Percentiles rank a stretch among this genome's conserved stretches.
phyloP scores from a whole-genome alignment of 1,284 basidiomycete genomes.

The Tylopilus sp. region DNA sequence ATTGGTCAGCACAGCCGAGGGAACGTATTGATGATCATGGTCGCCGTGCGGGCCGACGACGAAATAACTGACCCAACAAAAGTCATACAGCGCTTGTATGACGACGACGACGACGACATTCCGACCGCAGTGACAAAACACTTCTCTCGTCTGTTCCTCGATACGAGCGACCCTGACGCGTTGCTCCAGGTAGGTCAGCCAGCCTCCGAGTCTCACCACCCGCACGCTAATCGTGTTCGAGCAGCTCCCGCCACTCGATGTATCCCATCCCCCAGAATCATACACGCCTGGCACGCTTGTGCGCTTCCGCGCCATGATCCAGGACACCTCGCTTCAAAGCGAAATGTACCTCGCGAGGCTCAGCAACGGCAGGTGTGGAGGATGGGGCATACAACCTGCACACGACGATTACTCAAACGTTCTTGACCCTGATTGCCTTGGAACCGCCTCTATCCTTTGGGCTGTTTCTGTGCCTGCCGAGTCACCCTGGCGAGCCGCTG shows the following conservation, averaged over 20 bases:
- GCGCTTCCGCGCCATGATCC: slow-evolving; percentile 71
- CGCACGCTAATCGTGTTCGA: slow-evolving; percentile 4
- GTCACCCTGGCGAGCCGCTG: slow-evolving; percentile 44
- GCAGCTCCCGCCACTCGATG: slow-evolving; percentile 55
- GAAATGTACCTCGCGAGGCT: slow-evolving; percentile 63
- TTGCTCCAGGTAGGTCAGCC: slow-evolving; percentile 41
- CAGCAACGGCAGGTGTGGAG: slow-evolving; percentile 47
- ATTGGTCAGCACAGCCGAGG: not conserved
- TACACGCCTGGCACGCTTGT: slow-evolving; percentile 54
- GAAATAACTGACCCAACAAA: slow-evolving; percentile 47
- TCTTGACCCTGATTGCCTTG: slow-evolving; percentile 49
- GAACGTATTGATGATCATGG: slow-evolving; percentile 37
- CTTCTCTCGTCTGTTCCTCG: slow-evolving; percentile 46
- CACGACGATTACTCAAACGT: slow-evolving; percentile 22
- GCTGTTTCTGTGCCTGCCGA: slow-evolving; percentile 67
- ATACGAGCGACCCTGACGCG: slow-evolving; percentile 32
- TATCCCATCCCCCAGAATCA: slow-evolving; percentile 43
- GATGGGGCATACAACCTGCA: slow-evolving; percentile 60
- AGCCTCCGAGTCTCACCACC: not conserved
- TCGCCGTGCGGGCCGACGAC: slow-evolving; percentile 48
- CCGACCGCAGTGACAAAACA: slow-evolving; percentile 46
- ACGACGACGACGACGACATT: slow-evolving; percentile 26
- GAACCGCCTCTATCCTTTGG: slow-evolving; percentile 64
- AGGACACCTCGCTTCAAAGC: slow-evolving; percentile 68
- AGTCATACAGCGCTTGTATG: slow-evolving; percentile 47